Base-by-base conservation (phyloP, 2,329 filamentous ascomycete genomes). In the Alternaria viburni region DNA sequence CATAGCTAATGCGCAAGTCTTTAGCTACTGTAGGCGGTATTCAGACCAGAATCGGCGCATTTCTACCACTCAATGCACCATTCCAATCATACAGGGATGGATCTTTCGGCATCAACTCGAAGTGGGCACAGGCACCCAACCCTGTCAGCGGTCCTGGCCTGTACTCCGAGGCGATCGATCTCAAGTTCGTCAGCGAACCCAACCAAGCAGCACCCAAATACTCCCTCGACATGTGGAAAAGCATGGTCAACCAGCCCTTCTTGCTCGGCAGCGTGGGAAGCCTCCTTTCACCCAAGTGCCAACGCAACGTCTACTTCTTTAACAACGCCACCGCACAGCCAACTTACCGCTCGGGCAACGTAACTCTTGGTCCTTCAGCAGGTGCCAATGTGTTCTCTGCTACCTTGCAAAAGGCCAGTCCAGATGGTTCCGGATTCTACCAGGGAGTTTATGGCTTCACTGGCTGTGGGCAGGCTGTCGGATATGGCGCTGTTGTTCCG, bases 401-500 rank as follows among this genome's bases (percentile, higher is more conserved):
- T 6, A 23, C 54, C 23, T 26, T 58, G 28, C 60, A 62, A 26
- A 62, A 45, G 43, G 60, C 55, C 23, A 62, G 60, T 21, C 49
- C 55, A 3, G 60, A 50, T 44, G 55, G 60, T 10, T 46, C 51
- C 13, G 61, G 54, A 12, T 54, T 49, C 32, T 63, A 62, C 44
- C 12, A 57, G 23, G 36, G 50, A 4, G 64, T 58, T 9, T 41
- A 54, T 17, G 65, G 65, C 3, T 65, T 67, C n/a, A 56, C 65
- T 15, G 62, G 56, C 6, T 67, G 65, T 21, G 59, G 45, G 21
- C 65, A 67, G 59, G 44, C 59, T 23, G 62, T 67, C 4, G 65
- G 65, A 15, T 65, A 62, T 30, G 54, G 55, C 8, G 50, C 55
- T 12, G 30, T 65, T 43, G 44, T 64, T 32, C 57, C 58, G 5